phyloP scores from a whole-genome alignment of 2,329 filamentous ascomycete species.

The Epichloe sp. region DNA sequence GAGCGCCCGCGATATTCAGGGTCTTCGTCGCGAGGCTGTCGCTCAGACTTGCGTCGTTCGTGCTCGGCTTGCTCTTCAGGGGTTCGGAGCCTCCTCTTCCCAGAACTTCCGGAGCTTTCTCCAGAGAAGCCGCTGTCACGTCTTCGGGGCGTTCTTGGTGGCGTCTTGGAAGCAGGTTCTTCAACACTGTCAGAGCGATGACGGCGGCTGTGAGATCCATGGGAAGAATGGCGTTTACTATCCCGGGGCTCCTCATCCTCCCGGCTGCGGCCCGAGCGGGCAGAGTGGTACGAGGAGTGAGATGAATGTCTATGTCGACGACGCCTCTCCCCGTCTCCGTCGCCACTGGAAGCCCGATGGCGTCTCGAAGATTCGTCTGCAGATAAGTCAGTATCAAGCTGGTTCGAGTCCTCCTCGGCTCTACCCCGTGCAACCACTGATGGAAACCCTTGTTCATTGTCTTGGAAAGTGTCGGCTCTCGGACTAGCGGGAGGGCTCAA shows the following conservation, averaged over 20 bases:
- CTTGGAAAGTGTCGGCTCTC: conserved; percentile 8
- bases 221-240: conserved; percentile 15
- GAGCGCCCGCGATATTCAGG: conserved; percentile 13
- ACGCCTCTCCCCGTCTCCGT: conserved; percentile 26
- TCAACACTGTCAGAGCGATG: conserved; percentile 25
- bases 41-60: conserved; percentile 36
- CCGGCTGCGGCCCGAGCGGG: conserved; percentile 17
- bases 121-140: conserved; percentile 34
- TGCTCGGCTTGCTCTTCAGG: conserved; percentile 37
- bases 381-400: conserved; percentile 42
- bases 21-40: conserved; percentile 18
- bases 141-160: conserved; percentile 26
- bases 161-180: conserved; percentile 21
- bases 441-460: conserved; percentile 14
- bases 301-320: conserved; percentile 24
- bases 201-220: conserved; percentile 17
- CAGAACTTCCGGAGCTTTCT: conserved; percentile 24
- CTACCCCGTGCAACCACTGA: not conserved
- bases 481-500: conserved; percentile 29
- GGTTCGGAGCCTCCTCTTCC: conserved; percentile 24
- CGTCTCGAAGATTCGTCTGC: conserved; percentile 36
- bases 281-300: conserved; percentile 18
- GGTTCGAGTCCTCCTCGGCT: conserved; percentile 10
- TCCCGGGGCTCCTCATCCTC: conserved; percentile 20
- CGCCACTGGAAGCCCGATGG: conserved; percentile 20